phyloP scores from a whole-genome alignment of 495 filamentous ascomycete genomes.

The Paragyromitra xinjiangensis region DNA sequence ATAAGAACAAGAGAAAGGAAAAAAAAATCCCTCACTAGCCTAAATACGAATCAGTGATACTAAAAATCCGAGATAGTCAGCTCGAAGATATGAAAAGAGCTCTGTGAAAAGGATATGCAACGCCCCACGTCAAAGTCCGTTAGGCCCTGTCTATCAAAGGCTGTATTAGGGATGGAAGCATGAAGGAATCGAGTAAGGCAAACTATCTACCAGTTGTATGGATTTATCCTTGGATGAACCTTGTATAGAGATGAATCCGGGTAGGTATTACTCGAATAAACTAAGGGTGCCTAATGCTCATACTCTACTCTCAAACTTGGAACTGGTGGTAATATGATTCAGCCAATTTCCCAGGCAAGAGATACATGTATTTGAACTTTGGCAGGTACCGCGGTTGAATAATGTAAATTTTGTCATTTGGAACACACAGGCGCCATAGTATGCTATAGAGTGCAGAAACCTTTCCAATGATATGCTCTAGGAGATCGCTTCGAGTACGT shows the following conservation, averaged over 20 bases:
- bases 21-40: constrained; percentile 50
- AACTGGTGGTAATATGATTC: neutral
- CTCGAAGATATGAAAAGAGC: constrained; percentile 3
- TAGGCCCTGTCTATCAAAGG: constrained; percentile 2
- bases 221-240: neutral
- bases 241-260: constrained; percentile 3
- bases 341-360: neutral
- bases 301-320: neutral
- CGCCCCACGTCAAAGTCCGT: constrained; percentile 37
- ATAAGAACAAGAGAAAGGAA: neutral
- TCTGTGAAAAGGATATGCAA: constrained; percentile 6
- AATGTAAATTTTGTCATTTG: neutral
- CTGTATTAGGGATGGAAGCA: neutral
- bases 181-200: constrained; percentile 1
- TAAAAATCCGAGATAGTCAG: constrained; percentile 4
- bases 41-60: constrained; percentile 34
- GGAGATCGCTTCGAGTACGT: neutral
- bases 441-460: neutral
- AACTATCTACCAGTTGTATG: constrained; percentile 9
- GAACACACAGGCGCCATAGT: neutral
- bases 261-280: constrained; percentile 5
- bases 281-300: neutral
- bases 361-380: neutral
- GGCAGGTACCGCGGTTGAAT: neutral
- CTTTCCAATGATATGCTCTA: constrained; percentile 8